Conservation (phyloP, 2,329 filamentous ascomycete genomes). For the Xylariaceae sp. region DNA sequence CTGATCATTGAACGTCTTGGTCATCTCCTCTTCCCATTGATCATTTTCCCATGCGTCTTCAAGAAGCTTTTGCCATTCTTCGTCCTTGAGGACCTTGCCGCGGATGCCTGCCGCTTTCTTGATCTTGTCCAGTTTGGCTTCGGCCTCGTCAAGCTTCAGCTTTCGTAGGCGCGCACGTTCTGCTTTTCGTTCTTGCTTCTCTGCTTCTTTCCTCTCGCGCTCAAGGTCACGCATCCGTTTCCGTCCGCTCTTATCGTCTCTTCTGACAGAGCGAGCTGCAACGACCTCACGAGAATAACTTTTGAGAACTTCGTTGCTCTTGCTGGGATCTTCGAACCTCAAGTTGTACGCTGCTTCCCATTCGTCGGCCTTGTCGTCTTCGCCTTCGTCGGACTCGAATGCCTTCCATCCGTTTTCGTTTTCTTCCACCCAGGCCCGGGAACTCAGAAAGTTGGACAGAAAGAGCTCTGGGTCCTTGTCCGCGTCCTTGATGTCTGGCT, state of each 20-base stretch:
- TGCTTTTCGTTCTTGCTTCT: slow-evolving; percentile 66
- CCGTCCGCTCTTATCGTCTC: slow-evolving; percentile 70
- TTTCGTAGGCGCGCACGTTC: slow-evolving; percentile 80
- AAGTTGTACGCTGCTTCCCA: slow-evolving; percentile 94
- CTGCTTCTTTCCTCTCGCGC: slow-evolving; percentile 67
- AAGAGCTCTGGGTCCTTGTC: slow-evolving; percentile 88
- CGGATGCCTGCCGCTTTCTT: slow-evolving; percentile 78
- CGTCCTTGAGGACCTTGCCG: slow-evolving; percentile 58
- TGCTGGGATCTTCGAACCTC: slow-evolving; percentile 86
- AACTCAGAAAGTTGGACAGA: slow-evolving; percentile 90
- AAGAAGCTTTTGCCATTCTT: slow-evolving; percentile 78
- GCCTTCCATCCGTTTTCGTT: slow-evolving; percentile 63
- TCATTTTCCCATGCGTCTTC: slow-evolving; percentile 85
- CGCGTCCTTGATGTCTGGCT: slow-evolving; percentile 64
- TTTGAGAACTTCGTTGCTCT: slow-evolving; percentile 78
- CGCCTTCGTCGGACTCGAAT: slow-evolving; percentile 83
- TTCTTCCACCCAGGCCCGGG: slow-evolving; percentile 77
- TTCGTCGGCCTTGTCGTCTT: slow-evolving; percentile 66
- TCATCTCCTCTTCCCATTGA: slow-evolving; percentile 87
- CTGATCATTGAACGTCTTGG: slow-evolving; percentile 75
- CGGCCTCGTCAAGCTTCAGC: slow-evolving; percentile 84
- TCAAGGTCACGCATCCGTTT: slow-evolving; percentile 75
- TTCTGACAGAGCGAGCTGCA: slow-evolving; percentile 73
- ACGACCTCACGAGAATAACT: slow-evolving; percentile 85
- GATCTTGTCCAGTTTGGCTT: slow-evolving; percentile 79